Percentiles rank a stretch among this genome's conserved stretches.
Conservation (phyloP, 2,329 filamentous ascomycete genomes). For the Clarireedia monteithiana region DNA sequence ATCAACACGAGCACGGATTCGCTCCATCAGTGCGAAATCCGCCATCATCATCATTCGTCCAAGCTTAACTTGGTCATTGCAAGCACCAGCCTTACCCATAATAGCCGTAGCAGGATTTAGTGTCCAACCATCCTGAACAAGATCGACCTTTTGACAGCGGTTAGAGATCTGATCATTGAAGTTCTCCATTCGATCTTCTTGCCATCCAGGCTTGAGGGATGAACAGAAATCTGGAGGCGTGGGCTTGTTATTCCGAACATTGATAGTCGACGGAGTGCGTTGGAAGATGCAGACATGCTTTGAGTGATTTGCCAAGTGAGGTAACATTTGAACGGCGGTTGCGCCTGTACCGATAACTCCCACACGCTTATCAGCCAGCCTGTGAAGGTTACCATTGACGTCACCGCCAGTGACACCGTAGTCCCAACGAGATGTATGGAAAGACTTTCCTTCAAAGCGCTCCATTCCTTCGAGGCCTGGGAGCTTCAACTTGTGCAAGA, state of each 20-base stretch:
- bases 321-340: conserved; percentile 51
- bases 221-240: conserved; percentile 30
- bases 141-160: conserved; percentile 43
- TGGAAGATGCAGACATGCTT: conserved; percentile 47
- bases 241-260: conserved; percentile 42
- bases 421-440: conserved; percentile 52
- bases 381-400: conserved; percentile 13
- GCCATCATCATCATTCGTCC: conserved; percentile 5
- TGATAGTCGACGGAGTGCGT: conserved; percentile 51
- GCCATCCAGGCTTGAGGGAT: conserved; percentile 12
- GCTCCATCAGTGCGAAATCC: conserved; percentile 8
- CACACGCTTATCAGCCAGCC: conserved; percentile 44
- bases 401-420: conserved; percentile 39
- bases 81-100: conserved; percentile 27
- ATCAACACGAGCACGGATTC: conserved; percentile 17
- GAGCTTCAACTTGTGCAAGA: conserved; percentile 49
- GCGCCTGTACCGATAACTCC: conserved; percentile 53
- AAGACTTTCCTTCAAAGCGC: conserved; percentile 36
- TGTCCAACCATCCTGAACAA: conserved; percentile 46
- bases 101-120: conserved; percentile 26
- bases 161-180: conserved; percentile 32
- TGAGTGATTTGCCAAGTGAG: conserved; percentile 45
- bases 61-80: background rate
- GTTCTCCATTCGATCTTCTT: conserved; percentile 8
- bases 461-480: conserved; percentile 38